Evolutionary conservation across 306 rosid species (phyloP), one percentile per base, ranked within the genome.

Genomic region (Quercus robur): DNA sequence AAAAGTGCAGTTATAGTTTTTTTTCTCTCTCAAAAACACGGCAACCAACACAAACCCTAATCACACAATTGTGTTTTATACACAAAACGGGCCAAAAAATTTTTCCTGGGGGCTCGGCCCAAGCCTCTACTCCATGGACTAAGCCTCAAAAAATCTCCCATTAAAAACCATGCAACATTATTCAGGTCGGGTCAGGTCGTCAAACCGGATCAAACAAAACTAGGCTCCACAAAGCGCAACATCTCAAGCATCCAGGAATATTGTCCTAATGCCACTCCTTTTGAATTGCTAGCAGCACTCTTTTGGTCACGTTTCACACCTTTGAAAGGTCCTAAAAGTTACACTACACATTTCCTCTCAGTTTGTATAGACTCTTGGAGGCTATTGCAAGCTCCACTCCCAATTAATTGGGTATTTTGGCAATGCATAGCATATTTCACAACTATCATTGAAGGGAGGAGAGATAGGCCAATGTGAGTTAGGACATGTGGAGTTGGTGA

Each of bases 371-470:
- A 90, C 78, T 68, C 81, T 2, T 81, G 94, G 76, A 86, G 56
- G 18, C 26, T 73, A n/a, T 49, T 80, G 14, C 46, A 78, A 44
- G n/a, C 56, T 4, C 55, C 91, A 3, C 82, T 82, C 6, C 84
- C 93, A 2, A 25, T 28, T 3, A 2, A 25, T 23, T 3, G 89
- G 89, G 15, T 75, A 85, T 69, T 85, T 89, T 15, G 97, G 98
- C 21, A 91, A 93, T 15, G 93, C 97, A 4, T 54, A 86, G 71
- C 87, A 84, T 57, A 86, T 93, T 59, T 90, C 97, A 6, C 46
- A 4, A 30, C 77, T 91, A 0, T 75, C 85, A 0, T 5, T 87
- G 4, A 69, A 59, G 3, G 30, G 19, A 4, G 74, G 55, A 38
- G 88, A 83, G 19, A 70, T 76, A 54, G 59, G 70, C 5, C 70